These are phyloP conservation scores for Candida andamanensis DNA, from an alignment of 805 yeast species.

Conservation along the genomic window DNA sequence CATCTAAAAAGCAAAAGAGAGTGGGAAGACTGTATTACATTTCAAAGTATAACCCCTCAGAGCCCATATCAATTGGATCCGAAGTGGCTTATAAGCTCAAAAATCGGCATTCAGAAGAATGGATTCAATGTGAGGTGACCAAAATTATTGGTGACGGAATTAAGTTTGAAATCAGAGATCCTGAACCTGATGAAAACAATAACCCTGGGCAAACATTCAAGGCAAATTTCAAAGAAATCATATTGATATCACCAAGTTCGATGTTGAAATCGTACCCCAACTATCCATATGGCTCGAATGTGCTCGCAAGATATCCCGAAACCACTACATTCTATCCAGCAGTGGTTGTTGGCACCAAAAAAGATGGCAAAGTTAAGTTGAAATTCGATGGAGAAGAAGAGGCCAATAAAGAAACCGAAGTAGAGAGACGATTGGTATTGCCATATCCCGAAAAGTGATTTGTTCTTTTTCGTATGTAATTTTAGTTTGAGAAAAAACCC, in stretches of 20 bases:
- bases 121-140: constrained; percentile 93
- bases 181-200: constrained; percentile 92
- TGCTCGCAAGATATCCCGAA: constrained; percentile 92
- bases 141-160: constrained; percentile 69
- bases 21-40: constrained; percentile 43
- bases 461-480: no score
- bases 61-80: constrained; percentile 57
- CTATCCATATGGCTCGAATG: constrained; percentile 74
- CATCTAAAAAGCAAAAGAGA: constrained; percentile 12
- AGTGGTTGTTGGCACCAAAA: constrained; percentile 70
- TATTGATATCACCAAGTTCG: constrained; percentile 48
- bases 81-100: constrained; percentile 84
- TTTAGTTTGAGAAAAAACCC: no score
- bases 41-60: constrained; percentile 58
- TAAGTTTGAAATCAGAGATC: constrained; percentile 88
- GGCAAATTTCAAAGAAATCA: constrained; percentile 75
- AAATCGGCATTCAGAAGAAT: constrained; percentile 74
- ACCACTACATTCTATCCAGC: constrained; percentile 97
- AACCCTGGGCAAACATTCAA: constrained; percentile 83
- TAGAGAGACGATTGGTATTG: constrained; percentile 75
- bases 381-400: constrained; percentile 97
- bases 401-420: constrained; percentile 91
- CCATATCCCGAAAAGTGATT: constrained; percentile 54
- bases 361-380: constrained; percentile 73
- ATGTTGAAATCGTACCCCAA: constrained; percentile 27